A percentile compares a stretch with the other conserved stretches of the same genome.
Evolutionary conservation across 2,329 filamentous ascomycete genomes (phyloP).

Genomic region (Penicillium sp.): DNA sequence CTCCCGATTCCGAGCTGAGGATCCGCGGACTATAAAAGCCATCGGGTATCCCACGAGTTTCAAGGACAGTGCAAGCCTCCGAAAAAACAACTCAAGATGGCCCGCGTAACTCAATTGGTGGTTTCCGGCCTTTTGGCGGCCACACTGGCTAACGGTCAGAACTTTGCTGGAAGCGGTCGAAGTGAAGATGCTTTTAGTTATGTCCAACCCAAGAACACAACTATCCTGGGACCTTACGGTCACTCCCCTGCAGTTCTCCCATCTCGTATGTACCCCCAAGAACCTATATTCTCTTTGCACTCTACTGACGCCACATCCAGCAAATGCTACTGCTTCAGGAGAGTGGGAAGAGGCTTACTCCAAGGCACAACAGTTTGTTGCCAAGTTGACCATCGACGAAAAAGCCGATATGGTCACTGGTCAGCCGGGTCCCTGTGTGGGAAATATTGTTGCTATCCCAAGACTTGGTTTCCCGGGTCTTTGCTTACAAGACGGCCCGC

Average conservation of each 20-base stretch:
- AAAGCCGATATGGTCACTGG: slow-evolving; percentile 32
- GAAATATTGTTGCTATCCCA: slow-evolving; percentile 33
- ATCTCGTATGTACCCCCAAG: not conserved
- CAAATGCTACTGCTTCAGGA: not conserved
- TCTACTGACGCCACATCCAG: not conserved
- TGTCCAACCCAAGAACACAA: slow-evolving; percentile 8
- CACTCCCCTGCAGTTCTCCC: slow-evolving; percentile 9
- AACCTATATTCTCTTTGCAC: no score
- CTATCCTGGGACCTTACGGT: slow-evolving; percentile 5
- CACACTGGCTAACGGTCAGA: slow-evolving; percentile 3
- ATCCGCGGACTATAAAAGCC: not conserved
- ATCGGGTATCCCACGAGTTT: not conserved
- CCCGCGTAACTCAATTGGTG: slow-evolving; percentile 1
- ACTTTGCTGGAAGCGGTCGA: slow-evolving; percentile 3
- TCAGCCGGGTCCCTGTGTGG: slow-evolving; percentile 31
- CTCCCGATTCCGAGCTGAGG: not conserved
- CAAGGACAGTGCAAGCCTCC: not conserved
- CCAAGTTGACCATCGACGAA: slow-evolving; percentile 24
- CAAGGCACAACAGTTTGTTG: slow-evolving; percentile 16
- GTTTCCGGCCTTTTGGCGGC: slow-evolving; percentile 8
- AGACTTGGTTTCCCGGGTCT: slow-evolving; percentile 32
- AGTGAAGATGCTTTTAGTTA: slow-evolving; percentile 8
- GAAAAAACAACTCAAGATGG: not conserved
- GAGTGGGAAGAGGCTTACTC: slow-evolving; percentile 4
- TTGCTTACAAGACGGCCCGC: slow-evolving; percentile 33